Conservation (phyloP, 805 yeast species). For the Metschnikowia reukaufii region DNA sequence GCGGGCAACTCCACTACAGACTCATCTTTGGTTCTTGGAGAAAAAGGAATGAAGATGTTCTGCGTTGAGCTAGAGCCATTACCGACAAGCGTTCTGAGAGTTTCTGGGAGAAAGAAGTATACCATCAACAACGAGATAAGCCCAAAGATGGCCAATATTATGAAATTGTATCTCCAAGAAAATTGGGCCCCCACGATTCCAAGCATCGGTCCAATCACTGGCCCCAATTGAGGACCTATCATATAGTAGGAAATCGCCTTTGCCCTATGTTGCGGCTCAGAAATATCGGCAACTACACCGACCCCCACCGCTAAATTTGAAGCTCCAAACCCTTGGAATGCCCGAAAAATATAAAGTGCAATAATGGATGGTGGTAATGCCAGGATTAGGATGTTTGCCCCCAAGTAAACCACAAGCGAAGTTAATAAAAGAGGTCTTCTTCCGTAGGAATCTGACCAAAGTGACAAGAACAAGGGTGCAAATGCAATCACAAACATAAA, state of each 20-base stretch:
- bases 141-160: constrained; percentile 32
- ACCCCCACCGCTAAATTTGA: constrained; percentile 38
- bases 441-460: constrained; percentile 55
- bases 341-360: constrained; percentile 30
- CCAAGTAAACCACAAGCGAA: constrained; percentile 27
- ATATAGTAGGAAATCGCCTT: constrained; percentile 34
- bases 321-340: constrained; percentile 39
- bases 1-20: constrained; percentile 22
- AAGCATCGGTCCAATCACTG: constrained; percentile 37
- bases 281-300: constrained; percentile 36
- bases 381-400: constrained; percentile 32
- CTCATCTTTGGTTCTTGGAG: background rate
- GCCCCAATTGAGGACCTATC: constrained; percentile 43
- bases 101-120: constrained; percentile 39
- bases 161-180: constrained; percentile 38
- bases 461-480: constrained; percentile 58
- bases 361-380: constrained; percentile 31
- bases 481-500: constrained; percentile 58
- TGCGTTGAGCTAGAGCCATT: constrained; percentile 26
- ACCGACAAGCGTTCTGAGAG: constrained; percentile 40
- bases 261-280: constrained; percentile 32
- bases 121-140: constrained; percentile 24
- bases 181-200: constrained; percentile 28
- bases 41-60: constrained; percentile 22
- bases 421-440: constrained; percentile 30